A percentile compares a stretch with the other conserved stretches of the same genome.
Evolutionary conservation across 345 rosid species (phyloP).

Genomic region (Viola odorata): DNA sequence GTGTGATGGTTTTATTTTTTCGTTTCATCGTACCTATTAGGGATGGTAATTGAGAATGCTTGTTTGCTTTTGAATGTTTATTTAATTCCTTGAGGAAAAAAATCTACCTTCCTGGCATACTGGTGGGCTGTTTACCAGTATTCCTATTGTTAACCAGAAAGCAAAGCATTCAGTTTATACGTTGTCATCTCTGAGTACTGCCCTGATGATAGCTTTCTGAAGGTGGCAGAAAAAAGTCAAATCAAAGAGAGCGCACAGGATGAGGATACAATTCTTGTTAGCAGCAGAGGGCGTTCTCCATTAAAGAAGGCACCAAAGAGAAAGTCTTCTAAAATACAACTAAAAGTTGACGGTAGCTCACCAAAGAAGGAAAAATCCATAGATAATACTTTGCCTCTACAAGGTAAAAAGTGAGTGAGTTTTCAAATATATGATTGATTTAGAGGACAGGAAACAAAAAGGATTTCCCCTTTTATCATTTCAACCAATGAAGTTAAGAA

Average conservation of each 20-base stretch:
- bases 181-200: slow-evolving; percentile 70
- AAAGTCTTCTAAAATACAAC: slow-evolving; percentile 41
- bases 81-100: neutral
- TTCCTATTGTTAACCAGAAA: slow-evolving; percentile 33
- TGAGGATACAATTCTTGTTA: slow-evolving; percentile 28
- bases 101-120: neutral
- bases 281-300: slow-evolving; percentile 24
- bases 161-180: slow-evolving; percentile 34
- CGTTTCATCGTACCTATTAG: too few species aligned
- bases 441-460: neutral
- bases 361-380: slow-evolving; percentile 31
- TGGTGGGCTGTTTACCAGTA: slow-evolving; percentile 13
- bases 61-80: neutral
- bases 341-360: slow-evolving; percentile 20
- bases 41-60: too few species aligned
- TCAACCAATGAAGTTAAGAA: too few species aligned
- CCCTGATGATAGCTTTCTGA: slow-evolving; percentile 25
- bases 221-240: slow-evolving; percentile 19
- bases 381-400: slow-evolving; percentile 25
- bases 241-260: slow-evolving; percentile 28
- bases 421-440: neutral
- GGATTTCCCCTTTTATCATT: too few species aligned
- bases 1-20: too few species aligned
- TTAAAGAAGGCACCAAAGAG: slow-evolving; percentile 41
- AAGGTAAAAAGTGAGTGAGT: slow-evolving; percentile 35